These are phyloP conservation scores for Juglanconis juglandina DNA, from an alignment of 2,329 filamentous ascomycete species.

Conservation along the genomic window DNA sequence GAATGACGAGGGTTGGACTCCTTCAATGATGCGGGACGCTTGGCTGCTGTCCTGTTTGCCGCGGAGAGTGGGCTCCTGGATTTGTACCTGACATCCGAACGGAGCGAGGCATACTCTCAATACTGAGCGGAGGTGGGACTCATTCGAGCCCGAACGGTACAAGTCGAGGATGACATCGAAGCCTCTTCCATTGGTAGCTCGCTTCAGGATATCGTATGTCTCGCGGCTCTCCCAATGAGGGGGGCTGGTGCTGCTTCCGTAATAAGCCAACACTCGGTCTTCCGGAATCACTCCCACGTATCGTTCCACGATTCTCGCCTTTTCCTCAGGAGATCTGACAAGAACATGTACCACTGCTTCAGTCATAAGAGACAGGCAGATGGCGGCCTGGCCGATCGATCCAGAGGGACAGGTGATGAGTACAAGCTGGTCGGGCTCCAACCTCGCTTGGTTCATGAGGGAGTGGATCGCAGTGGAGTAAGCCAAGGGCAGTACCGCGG, in stretches of 20 bases:
- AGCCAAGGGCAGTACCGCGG: slow-evolving; percentile 37
- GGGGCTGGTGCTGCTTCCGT: neutral
- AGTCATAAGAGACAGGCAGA: slow-evolving; percentile 34
- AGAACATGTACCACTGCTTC: slow-evolving; percentile 42
- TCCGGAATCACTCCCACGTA: neutral
- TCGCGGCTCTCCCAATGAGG: neutral
- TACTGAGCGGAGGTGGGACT: neutral
- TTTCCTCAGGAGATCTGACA: slow-evolving; percentile 37
- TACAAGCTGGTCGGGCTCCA: slow-evolving; percentile 36
- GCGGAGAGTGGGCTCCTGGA: neutral
- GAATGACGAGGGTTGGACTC: neutral
- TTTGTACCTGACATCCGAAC: slow-evolving; percentile 3
- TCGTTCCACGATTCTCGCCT: slow-evolving; percentile 31
- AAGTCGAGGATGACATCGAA: neutral
- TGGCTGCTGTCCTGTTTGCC: neutral
- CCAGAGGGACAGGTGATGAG: slow-evolving; percentile 39
- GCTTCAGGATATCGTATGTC: neutral
- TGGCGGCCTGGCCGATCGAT: slow-evolving; percentile 37
- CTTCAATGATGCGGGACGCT: neutral
- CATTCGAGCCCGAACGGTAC: too few relatives aligned
- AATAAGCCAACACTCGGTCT: neutral
- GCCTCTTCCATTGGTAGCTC: neutral
- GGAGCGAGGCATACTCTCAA: slow-evolving; percentile 13
- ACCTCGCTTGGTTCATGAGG: slow-evolving; percentile 35
- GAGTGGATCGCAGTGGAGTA: slow-evolving; percentile 40